A percentile compares a stretch with the other conserved stretches of the same genome.
Evolutionary conservation across 345 rosid species (phyloP).

Genomic region (Clausena lansium): DNA sequence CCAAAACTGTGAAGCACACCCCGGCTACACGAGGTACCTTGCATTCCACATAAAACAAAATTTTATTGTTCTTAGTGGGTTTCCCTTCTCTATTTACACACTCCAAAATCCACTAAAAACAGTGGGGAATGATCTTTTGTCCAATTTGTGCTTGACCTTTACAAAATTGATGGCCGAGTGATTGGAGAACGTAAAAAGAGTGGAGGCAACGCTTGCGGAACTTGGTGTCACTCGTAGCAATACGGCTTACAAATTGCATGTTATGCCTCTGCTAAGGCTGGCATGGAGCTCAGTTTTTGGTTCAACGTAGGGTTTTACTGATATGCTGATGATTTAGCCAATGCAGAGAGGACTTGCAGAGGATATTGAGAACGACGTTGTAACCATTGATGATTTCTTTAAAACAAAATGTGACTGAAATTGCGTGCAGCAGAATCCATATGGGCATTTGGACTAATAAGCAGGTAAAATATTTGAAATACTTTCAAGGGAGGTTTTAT

Average conservation of each 20-base stretch:
- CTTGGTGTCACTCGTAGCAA: conserved; percentile 90
- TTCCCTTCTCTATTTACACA: no score
- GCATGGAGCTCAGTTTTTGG: conserved; percentile 95
- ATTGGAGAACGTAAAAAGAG: conserved; percentile 98
- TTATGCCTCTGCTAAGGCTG: conserved; percentile 83
- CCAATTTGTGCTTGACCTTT: conserved; percentile 89
- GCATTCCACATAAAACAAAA: no score
- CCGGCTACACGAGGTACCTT: no score
- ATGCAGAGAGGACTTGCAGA: conserved; percentile 95
- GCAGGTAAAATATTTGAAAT: conserved; percentile 51
- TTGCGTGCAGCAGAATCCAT: conserved; percentile 91
- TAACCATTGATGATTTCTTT: conserved; percentile 90
- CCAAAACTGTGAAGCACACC: no score
- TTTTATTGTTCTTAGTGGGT: no score
- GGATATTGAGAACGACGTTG: conserved; percentile 85
- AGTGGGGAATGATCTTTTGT: conserved; percentile 95
- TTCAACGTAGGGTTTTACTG: conserved; percentile 87
- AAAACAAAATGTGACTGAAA: conserved; percentile 93
- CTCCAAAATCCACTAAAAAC: no score
- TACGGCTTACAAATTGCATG: conserved; percentile 85
- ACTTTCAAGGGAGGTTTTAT: neutral
- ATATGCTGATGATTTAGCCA: conserved; percentile 99
- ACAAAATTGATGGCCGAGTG: conserved; percentile 95
- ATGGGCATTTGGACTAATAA: conserved; percentile 98
- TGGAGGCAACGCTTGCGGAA: conserved; percentile 92